Evolutionary conservation across 805 yeast species (phyloP).

Genomic region (Wickerhamomyces bovis): DNA sequence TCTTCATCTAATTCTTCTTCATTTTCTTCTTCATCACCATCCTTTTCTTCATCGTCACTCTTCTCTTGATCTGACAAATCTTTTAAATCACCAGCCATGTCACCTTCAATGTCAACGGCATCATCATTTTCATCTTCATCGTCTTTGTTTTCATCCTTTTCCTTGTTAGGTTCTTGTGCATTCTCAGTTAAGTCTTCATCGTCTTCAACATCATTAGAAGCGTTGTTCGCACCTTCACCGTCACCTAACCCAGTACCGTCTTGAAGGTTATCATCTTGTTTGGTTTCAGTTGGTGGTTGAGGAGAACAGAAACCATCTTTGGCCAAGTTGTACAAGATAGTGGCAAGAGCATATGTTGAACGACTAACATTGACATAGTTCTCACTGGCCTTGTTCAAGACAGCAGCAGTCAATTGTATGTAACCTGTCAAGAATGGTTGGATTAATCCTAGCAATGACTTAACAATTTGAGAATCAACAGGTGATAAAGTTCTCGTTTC

Average conservation of each 20-base stretch:
- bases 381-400: conserved; percentile 38
- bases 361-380: conserved; percentile 52
- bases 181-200: conserved; percentile 78
- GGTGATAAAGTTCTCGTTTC: conserved; percentile 32
- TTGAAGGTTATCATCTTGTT: conserved; percentile 58
- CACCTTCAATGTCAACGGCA: conserved; percentile 93
- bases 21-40: conserved; percentile 55
- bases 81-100: conserved; percentile 91
- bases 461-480: conserved; percentile 31
- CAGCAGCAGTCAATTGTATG: conserved; percentile 35
- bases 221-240: conserved; percentile 80
- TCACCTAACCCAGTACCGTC: conserved; percentile 94
- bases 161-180: conserved; percentile 69
- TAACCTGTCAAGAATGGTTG: conserved; percentile 63
- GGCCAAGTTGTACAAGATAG: conserved; percentile 53
- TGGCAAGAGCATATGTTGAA: conserved; percentile 54
- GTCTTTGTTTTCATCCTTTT: conserved; percentile 60
- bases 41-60: conserved; percentile 46
- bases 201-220: conserved; percentile 81
- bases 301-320: conserved; percentile 92
- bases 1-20: conserved; percentile 85
- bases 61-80: conserved; percentile 67
- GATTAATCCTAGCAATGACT: conserved; percentile 49
- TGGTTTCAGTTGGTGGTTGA: conserved; percentile 59
- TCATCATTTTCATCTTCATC: conserved; percentile 72